Evolutionary conservation across 768 basidiomycete species (phyloP).

Genomic region (Phylloporus scabripes): DNA sequence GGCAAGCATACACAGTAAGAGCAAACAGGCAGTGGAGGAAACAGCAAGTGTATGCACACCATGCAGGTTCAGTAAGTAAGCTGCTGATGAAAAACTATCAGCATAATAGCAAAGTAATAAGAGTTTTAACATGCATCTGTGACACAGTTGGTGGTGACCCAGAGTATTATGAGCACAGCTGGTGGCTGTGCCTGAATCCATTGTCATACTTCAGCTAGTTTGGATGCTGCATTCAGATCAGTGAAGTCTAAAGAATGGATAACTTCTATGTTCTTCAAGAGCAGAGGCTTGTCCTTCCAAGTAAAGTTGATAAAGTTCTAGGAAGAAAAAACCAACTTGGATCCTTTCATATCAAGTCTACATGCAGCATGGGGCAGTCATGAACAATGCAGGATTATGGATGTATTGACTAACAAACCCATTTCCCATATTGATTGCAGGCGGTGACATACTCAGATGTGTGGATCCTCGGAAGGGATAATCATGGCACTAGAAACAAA

Average conservation of each 20-base stretch:
- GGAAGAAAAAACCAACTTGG: no score
- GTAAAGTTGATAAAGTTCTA: no score
- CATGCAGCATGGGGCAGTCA: no score
- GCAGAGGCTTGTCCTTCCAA: slow-evolving; percentile 68
- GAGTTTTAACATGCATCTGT: slow-evolving; percentile 59
- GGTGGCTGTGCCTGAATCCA: slow-evolving; percentile 65
- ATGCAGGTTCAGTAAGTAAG: slow-evolving; percentile 79
- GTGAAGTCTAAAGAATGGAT: slow-evolving; percentile 72
- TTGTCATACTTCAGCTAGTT: slow-evolving; percentile 62
- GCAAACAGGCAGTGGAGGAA: no score
- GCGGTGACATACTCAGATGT: no score
- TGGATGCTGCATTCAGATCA: slow-evolving; percentile 58
- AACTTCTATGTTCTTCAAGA: slow-evolving; percentile 59
- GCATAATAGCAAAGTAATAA: slow-evolving; percentile 38
- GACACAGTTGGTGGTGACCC: slow-evolving; percentile 53
- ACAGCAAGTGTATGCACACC: slow-evolving; percentile 33
- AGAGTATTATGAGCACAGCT: slow-evolving; percentile 52
- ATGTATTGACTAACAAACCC: no score
- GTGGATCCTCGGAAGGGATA: no score
- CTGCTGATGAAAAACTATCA: slow-evolving; percentile 45
- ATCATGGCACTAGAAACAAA: no score
- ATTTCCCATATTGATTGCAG: no score
- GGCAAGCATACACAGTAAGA: no score
- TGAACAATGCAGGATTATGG: no score
- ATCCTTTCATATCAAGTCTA: no score